Evolutionary conservation across 768 basidiomycete genomes (phyloP).

Genomic region (Saitozyma sp.): DNA sequence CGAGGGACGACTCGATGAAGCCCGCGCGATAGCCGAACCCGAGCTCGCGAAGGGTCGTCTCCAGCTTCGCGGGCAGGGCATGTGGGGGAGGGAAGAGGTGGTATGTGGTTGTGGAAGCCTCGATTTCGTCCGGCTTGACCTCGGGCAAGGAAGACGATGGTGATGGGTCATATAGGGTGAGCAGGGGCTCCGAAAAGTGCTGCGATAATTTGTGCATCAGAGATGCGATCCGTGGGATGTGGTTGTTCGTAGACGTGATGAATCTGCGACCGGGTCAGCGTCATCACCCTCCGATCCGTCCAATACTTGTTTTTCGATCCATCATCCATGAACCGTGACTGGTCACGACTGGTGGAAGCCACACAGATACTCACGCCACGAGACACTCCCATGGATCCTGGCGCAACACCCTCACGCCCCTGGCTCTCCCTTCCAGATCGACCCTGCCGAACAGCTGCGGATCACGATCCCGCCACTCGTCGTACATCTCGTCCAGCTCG

Average conservation of each 20-base stretch:
- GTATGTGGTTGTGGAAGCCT: slow-evolving; percentile 55
- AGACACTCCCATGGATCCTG: slow-evolving; percentile 98
- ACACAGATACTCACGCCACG: slow-evolving; percentile 67
- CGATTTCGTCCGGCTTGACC: slow-evolving; percentile 19
- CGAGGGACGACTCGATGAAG: slow-evolving; percentile 62
- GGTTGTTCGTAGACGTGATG: slow-evolving; percentile 97
- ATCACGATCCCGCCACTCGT: slow-evolving; percentile 72
- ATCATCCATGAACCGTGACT: no score
- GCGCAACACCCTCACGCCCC: slow-evolving; percentile 78
- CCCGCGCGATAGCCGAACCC: slow-evolving; percentile 96
- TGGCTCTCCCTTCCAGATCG: slow-evolving; percentile 61
- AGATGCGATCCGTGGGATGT: slow-evolving; percentile 88
- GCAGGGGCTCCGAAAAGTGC: slow-evolving; percentile 69
- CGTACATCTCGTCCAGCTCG: slow-evolving; percentile 70
- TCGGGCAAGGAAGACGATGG: background rate
- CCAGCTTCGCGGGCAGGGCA: slow-evolving; percentile 55
- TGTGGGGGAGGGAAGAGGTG: slow-evolving; percentile 76
- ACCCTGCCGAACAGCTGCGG: slow-evolving; percentile 66
- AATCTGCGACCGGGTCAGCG: slow-evolving; percentile 61
- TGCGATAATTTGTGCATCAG: slow-evolving; percentile 83
- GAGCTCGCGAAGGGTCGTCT: slow-evolving; percentile 67
- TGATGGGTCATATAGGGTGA: slow-evolving; percentile 54
- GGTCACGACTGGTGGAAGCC: background rate
- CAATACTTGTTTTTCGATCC: background rate
- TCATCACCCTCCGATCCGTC: background rate